Evolutionary conservation across 441 rosid species (phyloP).

Genomic region (Heliophila coronopifolia): DNA sequence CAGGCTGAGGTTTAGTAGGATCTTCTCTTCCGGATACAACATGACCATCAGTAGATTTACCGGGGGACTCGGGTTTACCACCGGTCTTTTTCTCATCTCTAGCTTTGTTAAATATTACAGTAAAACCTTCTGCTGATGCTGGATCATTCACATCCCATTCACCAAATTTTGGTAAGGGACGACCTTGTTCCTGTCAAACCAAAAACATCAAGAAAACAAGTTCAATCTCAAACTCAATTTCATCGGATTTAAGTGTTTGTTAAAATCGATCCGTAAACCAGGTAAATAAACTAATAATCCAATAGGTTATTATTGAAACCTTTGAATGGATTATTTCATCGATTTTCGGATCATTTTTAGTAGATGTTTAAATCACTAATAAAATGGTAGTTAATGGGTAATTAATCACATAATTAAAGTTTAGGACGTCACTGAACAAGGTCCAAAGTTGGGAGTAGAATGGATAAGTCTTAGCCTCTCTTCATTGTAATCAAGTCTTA

Average conservation of each 20-base stretch:
- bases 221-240: background rate
- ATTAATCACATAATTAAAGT: no score
- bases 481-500: conserved; percentile 2
- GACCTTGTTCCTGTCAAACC: conserved; percentile 50
- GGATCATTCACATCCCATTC: conserved; percentile 98
- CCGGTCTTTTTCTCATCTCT: conserved; percentile 87
- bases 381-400: no score
- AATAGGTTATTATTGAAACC: no score
- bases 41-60: conserved; percentile 45
- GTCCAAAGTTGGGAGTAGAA: no score
- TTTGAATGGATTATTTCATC: no score
- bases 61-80: conserved; percentile 69
- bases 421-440: no score
- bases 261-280: no score
- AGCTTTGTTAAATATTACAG: conserved; percentile 84
- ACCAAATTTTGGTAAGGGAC: conserved; percentile 84
- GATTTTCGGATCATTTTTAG: no score
- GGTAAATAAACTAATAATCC: no score
- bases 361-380: no score
- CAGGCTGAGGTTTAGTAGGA: conserved; percentile 60
- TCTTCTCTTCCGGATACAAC: conserved; percentile 40
- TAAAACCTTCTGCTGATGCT: conserved; percentile 94
- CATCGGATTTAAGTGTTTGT: no score
- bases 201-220: conserved; percentile 19
- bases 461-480: background rate